A percentile compares a stretch with the other conserved stretches of the same genome.
Conservation (phyloP, 2,329 filamentous ascomycete species). For the Hypoxylon rubiginosum region DNA sequence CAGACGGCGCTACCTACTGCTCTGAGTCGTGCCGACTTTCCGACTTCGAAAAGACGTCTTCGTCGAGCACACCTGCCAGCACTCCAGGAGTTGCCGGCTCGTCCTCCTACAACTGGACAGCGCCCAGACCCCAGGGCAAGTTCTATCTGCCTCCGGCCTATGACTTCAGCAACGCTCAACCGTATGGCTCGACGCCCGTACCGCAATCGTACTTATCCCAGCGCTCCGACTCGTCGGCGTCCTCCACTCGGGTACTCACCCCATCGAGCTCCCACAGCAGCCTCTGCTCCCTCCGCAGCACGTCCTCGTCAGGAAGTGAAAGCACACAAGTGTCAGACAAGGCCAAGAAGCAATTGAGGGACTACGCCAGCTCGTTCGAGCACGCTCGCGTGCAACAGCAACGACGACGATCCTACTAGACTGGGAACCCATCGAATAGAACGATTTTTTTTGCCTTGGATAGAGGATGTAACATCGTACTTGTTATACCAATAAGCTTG, state of each 20-base stretch:
- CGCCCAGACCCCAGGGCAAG: constrained; percentile 57
- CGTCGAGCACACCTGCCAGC: constrained; percentile 69
- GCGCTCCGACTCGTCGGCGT: constrained; percentile 50
- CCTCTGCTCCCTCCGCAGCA: constrained; percentile 82
- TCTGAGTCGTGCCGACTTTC: constrained; percentile 91
- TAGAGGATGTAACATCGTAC: constrained; percentile 40
- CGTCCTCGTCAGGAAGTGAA: constrained; percentile 66
- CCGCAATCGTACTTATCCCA: constrained; percentile 56
- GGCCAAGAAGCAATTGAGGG: constrained; percentile 82
- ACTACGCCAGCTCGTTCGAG: constrained; percentile 91
- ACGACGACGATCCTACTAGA: constrained; percentile 69
- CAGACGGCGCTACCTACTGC: constrained; percentile 86
- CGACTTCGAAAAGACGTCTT: constrained; percentile 80
- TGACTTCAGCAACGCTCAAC: constrained; percentile 77
- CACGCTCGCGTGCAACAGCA: constrained; percentile 74
- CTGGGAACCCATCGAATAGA: constrained; percentile 9
- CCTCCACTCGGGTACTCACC: constrained; percentile 63
- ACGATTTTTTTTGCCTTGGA: constrained; percentile 25
- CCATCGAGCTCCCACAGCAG: constrained; percentile 88
- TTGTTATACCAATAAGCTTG: constrained; percentile 47
- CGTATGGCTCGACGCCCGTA: constrained; percentile 66
- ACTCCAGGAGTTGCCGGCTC: constrained; percentile 67
- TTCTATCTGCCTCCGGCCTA: constrained; percentile 81
- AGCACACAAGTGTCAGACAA: constrained; percentile 76
- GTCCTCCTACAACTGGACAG: constrained; percentile 64